Conservation (phyloP, 192 early-diverging fungal species). For the Anaeromyces robustus region DNA sequence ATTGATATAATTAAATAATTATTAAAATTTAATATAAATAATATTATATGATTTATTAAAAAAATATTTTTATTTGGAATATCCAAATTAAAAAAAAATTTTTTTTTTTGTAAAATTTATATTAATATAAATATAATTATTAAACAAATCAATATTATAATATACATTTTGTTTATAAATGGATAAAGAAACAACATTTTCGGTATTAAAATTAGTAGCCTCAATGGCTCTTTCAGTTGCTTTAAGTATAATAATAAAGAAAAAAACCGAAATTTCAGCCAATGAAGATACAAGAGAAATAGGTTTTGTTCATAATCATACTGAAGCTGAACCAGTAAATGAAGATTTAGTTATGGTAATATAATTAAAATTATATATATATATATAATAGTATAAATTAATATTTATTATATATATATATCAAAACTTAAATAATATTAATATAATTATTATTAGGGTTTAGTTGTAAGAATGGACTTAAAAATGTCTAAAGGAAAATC, state of each 20-base stretch:
- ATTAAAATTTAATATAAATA: too few relatives aligned
- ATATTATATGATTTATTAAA: too few relatives aligned
- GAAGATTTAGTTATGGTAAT: not conserved
- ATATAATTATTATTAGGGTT: not conserved
- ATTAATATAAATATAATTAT: too few relatives aligned
- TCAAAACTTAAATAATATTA: too few relatives aligned
- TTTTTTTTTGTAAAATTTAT: too few relatives aligned
- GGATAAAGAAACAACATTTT: not conserved
- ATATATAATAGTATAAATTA: too few relatives aligned
- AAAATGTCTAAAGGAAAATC: not conserved
- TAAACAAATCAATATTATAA: too few relatives aligned
- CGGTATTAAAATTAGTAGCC: not conserved
- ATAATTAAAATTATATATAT: too few relatives aligned
- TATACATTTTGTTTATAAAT: not conserved
- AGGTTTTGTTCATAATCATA: not conserved
- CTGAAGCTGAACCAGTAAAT: not conserved
- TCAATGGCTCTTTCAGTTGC: not conserved
- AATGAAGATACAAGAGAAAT: not conserved
- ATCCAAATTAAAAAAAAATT: too few relatives aligned
- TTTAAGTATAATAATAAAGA: not conserved
- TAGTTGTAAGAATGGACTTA: not conserved
- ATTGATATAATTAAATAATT: too few relatives aligned
- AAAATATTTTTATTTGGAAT: too few relatives aligned
- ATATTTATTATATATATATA: too few relatives aligned
- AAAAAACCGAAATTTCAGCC: not conserved